Evolutionary conservation across 2,329 filamentous ascomycete genomes (phyloP).

Genomic region (Dactylellina drechsleri): DNA sequence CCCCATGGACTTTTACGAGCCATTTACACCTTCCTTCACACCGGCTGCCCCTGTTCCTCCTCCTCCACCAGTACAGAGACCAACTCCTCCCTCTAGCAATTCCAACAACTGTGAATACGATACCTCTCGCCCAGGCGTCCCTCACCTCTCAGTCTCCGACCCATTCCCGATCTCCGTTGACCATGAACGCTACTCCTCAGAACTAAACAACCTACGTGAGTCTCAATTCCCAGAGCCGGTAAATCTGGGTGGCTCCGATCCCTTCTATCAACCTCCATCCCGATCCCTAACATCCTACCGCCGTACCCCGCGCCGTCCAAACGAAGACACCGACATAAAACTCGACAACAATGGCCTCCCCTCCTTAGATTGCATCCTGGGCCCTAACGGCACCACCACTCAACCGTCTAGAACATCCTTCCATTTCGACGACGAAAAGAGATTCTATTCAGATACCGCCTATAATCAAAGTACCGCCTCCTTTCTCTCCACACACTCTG

Average conservation of each 20-base stretch:
- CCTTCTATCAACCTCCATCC: conserved; percentile 32
- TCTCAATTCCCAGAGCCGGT: conserved; percentile 47
- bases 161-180: conserved; percentile 51
- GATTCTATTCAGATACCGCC: conserved; percentile 22
- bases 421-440: conserved; percentile 32
- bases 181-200: conserved; percentile 38
- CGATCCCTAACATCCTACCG: conserved; percentile 39
- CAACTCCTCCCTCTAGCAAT: not conserved
- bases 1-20: conserved; percentile 49
- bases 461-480: conserved; percentile 41
- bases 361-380: conserved; percentile 33
- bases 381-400: not conserved
- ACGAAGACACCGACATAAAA: conserved; percentile 19
- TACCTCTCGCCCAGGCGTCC: conserved; percentile 22
- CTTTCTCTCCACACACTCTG: conserved; percentile 35
- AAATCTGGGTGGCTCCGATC: conserved; percentile 40
- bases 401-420: conserved; percentile 24
- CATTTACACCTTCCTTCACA: conserved; percentile 36
- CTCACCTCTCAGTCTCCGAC: conserved; percentile 41
- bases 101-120: conserved; percentile 3
- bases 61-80: conserved; percentile 10
- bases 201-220: conserved; percentile 32
- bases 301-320: conserved; percentile 21
- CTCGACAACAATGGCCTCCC: conserved; percentile 37
- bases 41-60: conserved; percentile 14